A percentile compares a stretch with the other conserved stretches of the same genome.
Evolutionary conservation across 371 early-diverging fungal species (phyloP).

Genomic region (Mortierella polycephala): DNA sequence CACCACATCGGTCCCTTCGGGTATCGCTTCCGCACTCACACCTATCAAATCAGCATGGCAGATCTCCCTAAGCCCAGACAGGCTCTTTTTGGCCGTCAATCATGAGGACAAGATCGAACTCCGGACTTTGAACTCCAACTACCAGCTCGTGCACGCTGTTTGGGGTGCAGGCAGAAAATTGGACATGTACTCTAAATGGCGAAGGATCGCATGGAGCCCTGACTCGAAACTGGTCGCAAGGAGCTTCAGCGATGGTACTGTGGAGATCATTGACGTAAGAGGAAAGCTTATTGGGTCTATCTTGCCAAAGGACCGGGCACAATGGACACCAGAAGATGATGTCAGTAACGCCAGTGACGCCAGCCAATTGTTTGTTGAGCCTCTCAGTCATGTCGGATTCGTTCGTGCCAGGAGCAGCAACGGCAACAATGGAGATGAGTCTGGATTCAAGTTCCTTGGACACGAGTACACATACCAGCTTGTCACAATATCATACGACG

Average conservation of each 20-base stretch:
- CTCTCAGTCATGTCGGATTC: conserved; percentile 54
- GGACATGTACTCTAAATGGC: conserved; percentile 58
- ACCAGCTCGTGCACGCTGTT: conserved; percentile 50
- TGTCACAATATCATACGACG: conserved; percentile 54
- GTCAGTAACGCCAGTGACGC: conserved; percentile 2
- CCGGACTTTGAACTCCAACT: conserved; percentile 50
- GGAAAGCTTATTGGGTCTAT: conserved; percentile 52
- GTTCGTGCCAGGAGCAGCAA: conserved; percentile 22
- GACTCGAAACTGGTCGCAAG: conserved; percentile 55
- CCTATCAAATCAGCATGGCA: conserved; percentile 54
- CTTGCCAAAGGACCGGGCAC: conserved; percentile 34
- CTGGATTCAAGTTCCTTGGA: conserved; percentile 32
- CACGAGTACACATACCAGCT: conserved; percentile 54
- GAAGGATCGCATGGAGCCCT: conserved; percentile 56
- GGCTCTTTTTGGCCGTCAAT: conserved; percentile 54
- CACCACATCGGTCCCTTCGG: conserved; percentile 59
- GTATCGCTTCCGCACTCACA: conserved; percentile 47
- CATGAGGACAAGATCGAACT: conserved; percentile 59
- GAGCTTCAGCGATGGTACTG: conserved; percentile 55
- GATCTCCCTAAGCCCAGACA: conserved; percentile 53
- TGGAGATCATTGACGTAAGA: conserved; percentile 53
- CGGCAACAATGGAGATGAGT: conserved; percentile 6
- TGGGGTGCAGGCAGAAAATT: conserved; percentile 21
- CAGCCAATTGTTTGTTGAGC: conserved; percentile 52
- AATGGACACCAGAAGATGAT: conserved; percentile 1